Percentiles rank a stretch among this genome's conserved stretches.
Conservation (phyloP, 2,329 filamentous ascomycete genomes). For the Hypocreales sp. region DNA sequence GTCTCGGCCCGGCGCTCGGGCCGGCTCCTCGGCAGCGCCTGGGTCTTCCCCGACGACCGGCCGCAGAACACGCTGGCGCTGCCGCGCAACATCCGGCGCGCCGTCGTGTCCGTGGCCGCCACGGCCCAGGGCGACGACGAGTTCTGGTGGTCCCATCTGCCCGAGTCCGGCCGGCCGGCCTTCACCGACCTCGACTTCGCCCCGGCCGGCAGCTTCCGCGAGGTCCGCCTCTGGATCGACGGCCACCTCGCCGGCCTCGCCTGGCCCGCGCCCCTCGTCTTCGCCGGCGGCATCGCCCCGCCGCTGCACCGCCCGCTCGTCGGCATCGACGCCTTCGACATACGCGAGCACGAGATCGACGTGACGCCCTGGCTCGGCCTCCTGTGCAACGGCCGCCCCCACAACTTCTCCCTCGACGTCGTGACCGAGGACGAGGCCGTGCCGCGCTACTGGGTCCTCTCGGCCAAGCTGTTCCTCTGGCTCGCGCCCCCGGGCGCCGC, state of each 20-base stretch:
- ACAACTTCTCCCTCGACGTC: constrained; percentile 54
- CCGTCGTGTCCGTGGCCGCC: constrained; percentile 61
- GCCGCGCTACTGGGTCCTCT: constrained; percentile 48
- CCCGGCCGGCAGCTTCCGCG: constrained; percentile 59
- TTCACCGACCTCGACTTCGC: constrained; percentile 41
- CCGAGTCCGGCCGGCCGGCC: constrained; percentile 40
- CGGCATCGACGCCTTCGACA: constrained; percentile 63
- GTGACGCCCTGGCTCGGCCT: constrained; percentile 61
- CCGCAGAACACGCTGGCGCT: constrained; percentile 45
- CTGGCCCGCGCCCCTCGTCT: constrained; percentile 73
- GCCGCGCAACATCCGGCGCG: constrained; percentile 50
- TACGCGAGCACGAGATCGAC: constrained; percentile 69
- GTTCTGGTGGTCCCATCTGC: constrained; percentile 74
- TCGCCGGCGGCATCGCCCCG: constrained; percentile 66
- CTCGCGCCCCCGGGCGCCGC: constrained; percentile 34
- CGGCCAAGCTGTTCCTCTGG: constrained; percentile 72
- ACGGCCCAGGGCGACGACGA: constrained; percentile 65
- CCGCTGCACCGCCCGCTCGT: constrained; percentile 66
- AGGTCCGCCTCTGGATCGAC: constrained; percentile 65
- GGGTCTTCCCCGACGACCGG: constrained; percentile 46
- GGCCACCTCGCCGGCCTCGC: constrained; percentile 55
- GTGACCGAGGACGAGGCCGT: constrained; percentile 41
- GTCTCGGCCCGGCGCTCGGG: constrained; percentile 39
- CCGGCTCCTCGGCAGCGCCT: constrained; percentile 44
- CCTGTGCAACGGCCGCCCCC: constrained; percentile 47